Evolutionary conservation across 345 rosid genomes (phyloP), one percentile per base, ranked within the genome.

Genomic region (Syzygium aqueum): DNA sequence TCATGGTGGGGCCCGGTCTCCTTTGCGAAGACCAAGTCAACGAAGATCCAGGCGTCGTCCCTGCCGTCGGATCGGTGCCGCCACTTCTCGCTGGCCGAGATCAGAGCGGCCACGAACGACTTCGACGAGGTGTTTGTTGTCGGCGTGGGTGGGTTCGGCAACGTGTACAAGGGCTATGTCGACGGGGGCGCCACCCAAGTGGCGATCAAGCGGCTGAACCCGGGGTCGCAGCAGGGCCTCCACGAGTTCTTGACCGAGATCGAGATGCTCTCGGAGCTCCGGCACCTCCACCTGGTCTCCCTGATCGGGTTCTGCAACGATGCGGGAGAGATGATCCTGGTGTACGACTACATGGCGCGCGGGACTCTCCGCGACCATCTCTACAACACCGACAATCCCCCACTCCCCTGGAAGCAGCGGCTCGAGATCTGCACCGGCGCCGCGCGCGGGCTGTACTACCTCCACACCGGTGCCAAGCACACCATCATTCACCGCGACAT

Each of bases 341-440:
- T 92, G 1, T 93, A 89, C 13, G 94, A 93, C 53, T 92, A 87
- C 85, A 87, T 92, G 91, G 49, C 86, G 3, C 82, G 59, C 12
- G 91, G 93, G 3, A 88, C 89, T 1, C 92, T 93, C 51, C 57
- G 85, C 4, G 86, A 63, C 51, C 89, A 88, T 87, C 93, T 93
- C 15, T 89, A 85, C 61, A 87, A 73, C 51, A 88, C 91, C 9
- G 21, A 30, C 13, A 87, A 73, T 67, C 87, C 86, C 51, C 89
- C 91, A 27, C 88, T 92, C 12, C 73, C 87, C 7, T 92, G 94
- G 94, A 90, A 89, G 83, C 88, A 85, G 23, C 87, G 94, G 85
- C 87, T 93, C 2, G 87, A 90, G 87, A 92, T 93, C 33, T 92
- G 95, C 51, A 87, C 87, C 1, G 94, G 92, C 17, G 92, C 92